Conservation (phyloP, 371 early-diverging fungal species). For the Lichtheimia ornata region DNA sequence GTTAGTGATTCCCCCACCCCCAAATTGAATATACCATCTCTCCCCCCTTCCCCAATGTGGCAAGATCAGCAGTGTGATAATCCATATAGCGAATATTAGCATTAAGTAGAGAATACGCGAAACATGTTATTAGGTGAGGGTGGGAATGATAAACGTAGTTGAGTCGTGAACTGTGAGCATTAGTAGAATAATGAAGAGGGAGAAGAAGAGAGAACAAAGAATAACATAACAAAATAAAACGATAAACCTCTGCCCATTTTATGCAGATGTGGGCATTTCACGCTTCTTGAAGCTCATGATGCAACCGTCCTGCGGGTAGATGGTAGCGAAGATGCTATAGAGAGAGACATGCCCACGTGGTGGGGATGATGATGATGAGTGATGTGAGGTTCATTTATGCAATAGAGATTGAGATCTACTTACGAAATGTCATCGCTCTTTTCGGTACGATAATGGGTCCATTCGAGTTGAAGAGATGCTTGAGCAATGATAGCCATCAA, state of each 20-base stretch:
- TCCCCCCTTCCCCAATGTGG: too few species aligned
- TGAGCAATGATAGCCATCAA: constrained; percentile 44
- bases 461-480: constrained; percentile 38
- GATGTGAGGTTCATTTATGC: neutral
- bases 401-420: neutral
- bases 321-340: constrained; percentile 49
- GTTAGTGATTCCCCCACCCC: too few species aligned
- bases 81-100: too few species aligned
- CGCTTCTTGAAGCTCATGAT: constrained; percentile 52
- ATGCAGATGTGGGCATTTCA: constrained; percentile 12
- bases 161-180: too few species aligned
- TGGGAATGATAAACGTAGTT: too few species aligned
- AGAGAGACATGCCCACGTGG: too few species aligned
- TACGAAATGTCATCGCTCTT: constrained; percentile 53
- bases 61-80: too few species aligned
- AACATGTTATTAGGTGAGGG: too few species aligned
- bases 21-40: too few species aligned
- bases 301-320: constrained; percentile 56
- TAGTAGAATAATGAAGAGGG: neutral
- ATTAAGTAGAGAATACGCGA: too few species aligned
- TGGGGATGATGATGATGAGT: too few species aligned
- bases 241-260: neutral
- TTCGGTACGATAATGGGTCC: constrained; percentile 38
- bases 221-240: neutral
- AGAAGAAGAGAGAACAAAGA: neutral